These are phyloP conservation scores for Aspergillus ochraceoroseus DNA, from an alignment of 2,329 filamentous ascomycete genomes.

Conservation along the genomic window DNA sequence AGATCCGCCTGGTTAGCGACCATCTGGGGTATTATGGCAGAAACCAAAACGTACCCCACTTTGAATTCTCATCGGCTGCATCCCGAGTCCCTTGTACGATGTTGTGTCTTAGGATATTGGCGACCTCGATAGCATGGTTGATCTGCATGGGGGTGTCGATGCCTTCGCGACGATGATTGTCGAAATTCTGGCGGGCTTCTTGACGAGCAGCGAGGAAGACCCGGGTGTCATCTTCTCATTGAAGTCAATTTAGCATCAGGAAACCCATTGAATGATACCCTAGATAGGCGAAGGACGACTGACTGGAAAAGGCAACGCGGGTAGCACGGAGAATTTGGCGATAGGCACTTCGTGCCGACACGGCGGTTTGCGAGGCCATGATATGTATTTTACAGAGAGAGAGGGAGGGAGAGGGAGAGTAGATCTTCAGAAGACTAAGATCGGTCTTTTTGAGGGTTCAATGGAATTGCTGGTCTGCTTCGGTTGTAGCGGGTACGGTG, in stretches of 20 bases:
- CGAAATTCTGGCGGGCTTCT: conserved; percentile 71
- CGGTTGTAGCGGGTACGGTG: background rate
- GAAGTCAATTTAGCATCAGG: conserved; percentile 11
- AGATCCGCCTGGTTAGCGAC: conserved; percentile 8
- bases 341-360: conserved; percentile 70
- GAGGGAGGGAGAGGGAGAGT: no score
- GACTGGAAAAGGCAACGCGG: conserved; percentile 77
- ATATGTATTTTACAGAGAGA: background rate
- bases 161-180: conserved; percentile 58
- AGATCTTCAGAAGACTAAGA: no score
- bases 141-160: conserved; percentile 61
- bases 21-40: no score
- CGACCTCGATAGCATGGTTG: conserved; percentile 74
- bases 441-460: no score
- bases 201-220: conserved; percentile 65
- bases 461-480: background rate
- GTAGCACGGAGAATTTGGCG: conserved; percentile 74
- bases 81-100: conserved; percentile 71
- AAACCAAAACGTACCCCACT: conserved; percentile 35
- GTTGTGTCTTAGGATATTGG: conserved; percentile 72
- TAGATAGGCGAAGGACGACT: conserved; percentile 8
- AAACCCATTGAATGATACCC: background rate
- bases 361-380: conserved; percentile 34
- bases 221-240: conserved; percentile 59
- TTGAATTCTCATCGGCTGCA: conserved; percentile 29